Evolutionary conservation across 2,329 filamentous ascomycete species (phyloP).

Genomic region (Fusarium pseudoanthophilum): DNA sequence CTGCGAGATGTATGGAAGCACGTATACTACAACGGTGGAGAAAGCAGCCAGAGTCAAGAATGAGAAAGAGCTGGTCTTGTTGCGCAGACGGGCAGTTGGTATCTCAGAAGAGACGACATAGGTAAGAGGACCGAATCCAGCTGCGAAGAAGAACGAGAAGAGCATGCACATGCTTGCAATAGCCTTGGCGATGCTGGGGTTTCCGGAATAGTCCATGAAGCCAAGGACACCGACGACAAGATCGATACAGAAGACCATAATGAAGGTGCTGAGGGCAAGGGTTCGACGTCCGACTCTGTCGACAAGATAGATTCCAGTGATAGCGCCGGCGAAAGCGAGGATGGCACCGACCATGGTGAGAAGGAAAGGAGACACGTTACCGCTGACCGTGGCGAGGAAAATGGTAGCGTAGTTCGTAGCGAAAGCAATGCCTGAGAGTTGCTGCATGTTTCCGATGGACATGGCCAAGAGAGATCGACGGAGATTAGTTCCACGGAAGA

Average conservation of each 20-base stretch:
- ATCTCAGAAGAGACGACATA: background rate
- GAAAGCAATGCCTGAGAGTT: background rate
- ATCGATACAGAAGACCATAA: background rate
- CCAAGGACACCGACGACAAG: background rate
- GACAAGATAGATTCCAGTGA: background rate
- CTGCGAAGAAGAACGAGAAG: background rate
- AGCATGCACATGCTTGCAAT: slow-evolving; percentile 1
- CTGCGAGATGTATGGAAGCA: background rate
- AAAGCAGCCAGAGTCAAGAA: background rate
- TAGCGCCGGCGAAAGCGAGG: background rate
- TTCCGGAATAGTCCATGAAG: background rate
- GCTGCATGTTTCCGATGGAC: background rate
- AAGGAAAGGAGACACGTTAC: background rate
- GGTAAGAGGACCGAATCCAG: background rate
- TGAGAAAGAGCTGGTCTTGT: slow-evolving; percentile 1
- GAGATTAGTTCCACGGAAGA: background rate
- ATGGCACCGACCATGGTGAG: background rate
- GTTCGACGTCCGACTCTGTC: background rate
- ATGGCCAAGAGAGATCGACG: background rate
- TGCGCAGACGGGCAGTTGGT: background rate
- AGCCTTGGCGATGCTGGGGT: background rate
- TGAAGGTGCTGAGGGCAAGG: background rate
- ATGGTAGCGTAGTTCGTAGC: background rate
- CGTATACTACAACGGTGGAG: background rate
- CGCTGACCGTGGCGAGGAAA: background rate